These are phyloP conservation scores for Ceratobasidium sp. DNA, from an alignment of 1,284 basidiomycete genomes.

Conservation along the genomic window DNA sequence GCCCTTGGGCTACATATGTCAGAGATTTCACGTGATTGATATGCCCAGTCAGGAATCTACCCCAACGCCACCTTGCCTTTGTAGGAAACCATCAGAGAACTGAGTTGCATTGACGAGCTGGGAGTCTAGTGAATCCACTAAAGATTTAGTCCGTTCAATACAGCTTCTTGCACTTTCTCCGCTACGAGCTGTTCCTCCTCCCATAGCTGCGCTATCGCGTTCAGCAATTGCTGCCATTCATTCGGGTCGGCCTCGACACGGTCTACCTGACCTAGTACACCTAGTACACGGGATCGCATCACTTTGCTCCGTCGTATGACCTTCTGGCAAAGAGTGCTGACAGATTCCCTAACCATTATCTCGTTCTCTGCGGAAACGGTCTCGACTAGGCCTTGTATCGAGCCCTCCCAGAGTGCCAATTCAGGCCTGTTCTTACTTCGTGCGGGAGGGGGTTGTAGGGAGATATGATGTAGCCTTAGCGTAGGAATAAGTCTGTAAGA, in stretches of 20 bases:
- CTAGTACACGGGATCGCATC: constrained; percentile 21
- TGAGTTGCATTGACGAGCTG: no score
- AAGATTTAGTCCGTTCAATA: constrained; percentile 51
- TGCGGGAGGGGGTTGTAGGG: constrained; percentile 42
- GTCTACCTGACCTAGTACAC: constrained; percentile 43
- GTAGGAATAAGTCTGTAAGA: constrained; percentile 77
- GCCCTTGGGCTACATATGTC: not conserved
- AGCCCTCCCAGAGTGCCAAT: constrained; percentile 62
- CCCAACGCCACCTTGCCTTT: no score
- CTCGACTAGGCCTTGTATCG: constrained; percentile 56
- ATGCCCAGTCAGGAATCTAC: not conserved
- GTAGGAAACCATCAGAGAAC: no score
- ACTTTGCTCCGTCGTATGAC: constrained; percentile 41
- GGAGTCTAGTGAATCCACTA: not conserved
- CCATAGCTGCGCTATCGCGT: constrained; percentile 43
- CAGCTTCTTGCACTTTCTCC: constrained; percentile 54
- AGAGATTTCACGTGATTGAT: not conserved
- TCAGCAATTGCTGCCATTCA: constrained; percentile 50
- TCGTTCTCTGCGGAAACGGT: constrained; percentile 60
- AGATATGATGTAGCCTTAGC: constrained; percentile 66
- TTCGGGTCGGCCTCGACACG: constrained; percentile 50
- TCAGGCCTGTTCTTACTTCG: constrained; percentile 44
- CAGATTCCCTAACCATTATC: constrained; percentile 41
- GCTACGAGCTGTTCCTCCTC: constrained; percentile 63
- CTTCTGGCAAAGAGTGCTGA: constrained; percentile 44